Conservation (phyloP, 2,329 filamentous ascomycete genomes). For the Emergomyces pasteurianus region DNA sequence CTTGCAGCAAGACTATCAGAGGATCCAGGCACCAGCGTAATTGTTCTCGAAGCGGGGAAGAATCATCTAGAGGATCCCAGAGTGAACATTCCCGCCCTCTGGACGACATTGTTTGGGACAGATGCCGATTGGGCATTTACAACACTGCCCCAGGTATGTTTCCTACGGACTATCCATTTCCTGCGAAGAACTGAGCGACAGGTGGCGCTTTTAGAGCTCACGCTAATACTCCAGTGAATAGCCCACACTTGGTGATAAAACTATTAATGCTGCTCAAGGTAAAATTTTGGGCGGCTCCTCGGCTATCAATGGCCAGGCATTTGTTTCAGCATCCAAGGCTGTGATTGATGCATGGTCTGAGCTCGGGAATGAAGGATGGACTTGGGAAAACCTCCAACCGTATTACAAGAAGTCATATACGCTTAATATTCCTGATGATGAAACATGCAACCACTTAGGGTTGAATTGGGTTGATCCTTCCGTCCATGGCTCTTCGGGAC, state of each 20-base stretch:
- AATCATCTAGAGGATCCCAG: background rate
- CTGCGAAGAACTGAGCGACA: background rate
- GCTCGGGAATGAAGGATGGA: constrained; percentile 36
- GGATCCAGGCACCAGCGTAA: constrained; percentile 14
- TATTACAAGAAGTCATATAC: constrained; percentile 38
- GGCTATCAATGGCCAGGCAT: constrained; percentile 2
- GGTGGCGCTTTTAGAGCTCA: background rate
- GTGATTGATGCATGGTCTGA: constrained; percentile 37
- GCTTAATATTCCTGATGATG: constrained; percentile 10
- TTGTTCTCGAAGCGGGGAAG: constrained; percentile 20
- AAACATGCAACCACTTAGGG: constrained; percentile 1
- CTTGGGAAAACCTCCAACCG: constrained; percentile 33
- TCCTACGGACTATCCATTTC: background rate
- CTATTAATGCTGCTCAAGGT: background rate
- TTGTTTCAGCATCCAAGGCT: constrained; percentile 10
- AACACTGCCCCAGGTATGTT: background rate
- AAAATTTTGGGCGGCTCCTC: constrained; percentile 3
- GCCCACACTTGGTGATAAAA: background rate
- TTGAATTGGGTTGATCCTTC: background rate
- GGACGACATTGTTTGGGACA: background rate
- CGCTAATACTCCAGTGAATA: background rate
- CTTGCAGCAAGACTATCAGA: constrained; percentile 26
- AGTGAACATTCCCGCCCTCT: background rate
- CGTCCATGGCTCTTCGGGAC: background rate
- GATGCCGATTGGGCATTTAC: background rate